phyloP scores from a whole-genome alignment of 106 monocot genomes.

The Apostasia ramifera region DNA sequence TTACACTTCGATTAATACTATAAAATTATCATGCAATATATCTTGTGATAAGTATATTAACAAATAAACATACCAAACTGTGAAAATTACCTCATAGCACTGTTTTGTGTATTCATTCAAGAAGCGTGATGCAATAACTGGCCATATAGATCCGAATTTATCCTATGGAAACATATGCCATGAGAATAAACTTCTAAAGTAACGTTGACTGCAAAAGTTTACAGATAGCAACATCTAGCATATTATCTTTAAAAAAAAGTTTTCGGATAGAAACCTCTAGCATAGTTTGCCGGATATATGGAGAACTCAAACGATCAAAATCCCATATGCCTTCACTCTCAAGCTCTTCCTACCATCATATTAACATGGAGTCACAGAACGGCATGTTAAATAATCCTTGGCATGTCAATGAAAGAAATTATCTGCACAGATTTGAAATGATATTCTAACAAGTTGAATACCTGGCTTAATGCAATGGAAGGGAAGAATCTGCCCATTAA shows the following conservation, averaged over 20 bases:
- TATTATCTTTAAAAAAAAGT: not conserved
- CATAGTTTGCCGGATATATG: conserved; percentile 65
- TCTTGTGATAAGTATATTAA: not conserved
- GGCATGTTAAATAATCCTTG: not conserved
- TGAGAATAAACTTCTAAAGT: conserved; percentile 1
- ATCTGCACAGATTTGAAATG: not conserved
- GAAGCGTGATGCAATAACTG: conserved; percentile 60
- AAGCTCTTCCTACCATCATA: conserved; percentile 65
- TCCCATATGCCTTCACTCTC: conserved; percentile 91
- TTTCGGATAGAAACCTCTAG: conserved; percentile 44
- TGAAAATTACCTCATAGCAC: conserved; percentile 60
- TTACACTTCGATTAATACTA: too few relatives aligned
- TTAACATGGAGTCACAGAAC: not conserved
- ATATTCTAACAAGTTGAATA: conserved; percentile 7
- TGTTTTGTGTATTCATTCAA: conserved; percentile 61
- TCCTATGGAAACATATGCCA: conserved; percentile 33
- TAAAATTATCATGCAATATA: too few relatives aligned
- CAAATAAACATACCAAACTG: not conserved
- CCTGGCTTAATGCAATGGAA: conserved; percentile 86
- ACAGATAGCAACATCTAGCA: not conserved
- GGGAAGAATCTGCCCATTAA: conserved; percentile 84
- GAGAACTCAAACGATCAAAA: conserved; percentile 75
- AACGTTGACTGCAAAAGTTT: not conserved
- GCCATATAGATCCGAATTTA: conserved; percentile 76
- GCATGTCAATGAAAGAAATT: not conserved